Conservation (phyloP, 2,329 filamentous ascomycete genomes). For the Fusarium miscanthi region DNA sequence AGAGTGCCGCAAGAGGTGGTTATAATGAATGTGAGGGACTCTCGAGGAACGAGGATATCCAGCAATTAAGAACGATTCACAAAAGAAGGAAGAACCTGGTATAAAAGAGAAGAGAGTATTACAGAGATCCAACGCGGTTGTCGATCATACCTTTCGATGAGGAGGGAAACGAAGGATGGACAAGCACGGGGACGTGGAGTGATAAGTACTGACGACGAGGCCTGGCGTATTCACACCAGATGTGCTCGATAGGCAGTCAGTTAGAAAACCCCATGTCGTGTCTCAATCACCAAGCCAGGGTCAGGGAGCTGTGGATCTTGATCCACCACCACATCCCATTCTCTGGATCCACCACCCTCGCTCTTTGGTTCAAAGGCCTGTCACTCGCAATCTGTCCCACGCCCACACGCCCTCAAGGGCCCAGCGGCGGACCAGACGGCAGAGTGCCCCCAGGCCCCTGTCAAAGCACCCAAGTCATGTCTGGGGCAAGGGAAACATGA, state of each 20-base stretch:
- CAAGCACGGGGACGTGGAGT: conserved; percentile 57
- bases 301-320: conserved; percentile 45
- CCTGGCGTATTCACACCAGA: conserved; percentile 48
- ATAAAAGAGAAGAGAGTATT: conserved; percentile 59
- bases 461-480: conserved; percentile 38
- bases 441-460: conserved; percentile 45
- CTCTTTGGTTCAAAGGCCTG: conserved; percentile 17
- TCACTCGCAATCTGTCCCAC: conserved; percentile 29
- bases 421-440: conserved; percentile 45
- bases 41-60: conserved; percentile 54
- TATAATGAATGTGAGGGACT: conserved; percentile 57
- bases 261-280: conserved; percentile 54
- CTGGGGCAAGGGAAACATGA: conserved; percentile 48
- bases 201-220: conserved; percentile 61
- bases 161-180: conserved; percentile 49
- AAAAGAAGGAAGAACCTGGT: conserved; percentile 63
- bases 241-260: conserved; percentile 44
- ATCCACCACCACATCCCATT: conserved; percentile 45
- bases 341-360: conserved; percentile 38
- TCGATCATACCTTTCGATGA: conserved; percentile 59
- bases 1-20: conserved; percentile 43
- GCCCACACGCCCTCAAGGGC: conserved; percentile 25
- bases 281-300: conserved; percentile 63
- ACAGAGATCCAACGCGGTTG: conserved; percentile 59
- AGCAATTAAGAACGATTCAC: conserved; percentile 56